Percentiles rank a stretch among this genome's conserved stretches.
These are phyloP conservation scores for Diutina sp. DNA, from an alignment of 1,139 yeast genomes.

Conservation along the genomic window DNA sequence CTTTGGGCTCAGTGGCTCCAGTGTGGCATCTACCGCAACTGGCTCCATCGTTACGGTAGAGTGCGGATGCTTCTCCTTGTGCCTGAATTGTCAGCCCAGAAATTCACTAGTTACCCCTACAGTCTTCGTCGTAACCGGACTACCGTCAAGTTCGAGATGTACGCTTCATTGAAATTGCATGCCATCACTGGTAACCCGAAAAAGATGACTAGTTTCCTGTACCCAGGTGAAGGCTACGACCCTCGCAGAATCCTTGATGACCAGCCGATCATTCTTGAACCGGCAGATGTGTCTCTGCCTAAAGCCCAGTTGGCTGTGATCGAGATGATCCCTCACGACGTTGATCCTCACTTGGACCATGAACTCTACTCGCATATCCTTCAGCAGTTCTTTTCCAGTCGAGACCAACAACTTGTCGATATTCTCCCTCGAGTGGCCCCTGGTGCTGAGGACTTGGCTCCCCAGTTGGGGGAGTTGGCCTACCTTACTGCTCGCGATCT, in stretches of 20 bases:
- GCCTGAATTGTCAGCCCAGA: slow-evolving; percentile 45
- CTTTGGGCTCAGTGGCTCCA: slow-evolving; percentile 65
- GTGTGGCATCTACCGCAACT: slow-evolving; percentile 57
- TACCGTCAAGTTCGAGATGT: slow-evolving; percentile 47
- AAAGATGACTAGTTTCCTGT: slow-evolving; percentile 10
- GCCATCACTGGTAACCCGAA: slow-evolving; percentile 24
- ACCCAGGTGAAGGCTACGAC: slow-evolving; percentile 15
- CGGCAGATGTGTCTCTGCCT: slow-evolving; percentile 13
- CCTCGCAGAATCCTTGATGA: slow-evolving; percentile 23
- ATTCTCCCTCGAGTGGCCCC: slow-evolving; percentile 56
- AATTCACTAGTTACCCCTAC: slow-evolving; percentile 41
- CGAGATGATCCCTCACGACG: slow-evolving; percentile 43
- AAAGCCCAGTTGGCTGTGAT: slow-evolving; percentile 28
- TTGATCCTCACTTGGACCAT: slow-evolving; percentile 20
- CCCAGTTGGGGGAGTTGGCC: slow-evolving; percentile 21
- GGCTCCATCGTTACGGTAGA: slow-evolving; percentile 67
- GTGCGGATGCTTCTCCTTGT: slow-evolving; percentile 59
- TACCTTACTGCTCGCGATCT: slow-evolving; percentile 36
- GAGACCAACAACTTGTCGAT: slow-evolving; percentile 34
- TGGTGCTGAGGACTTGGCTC: slow-evolving; percentile 60
- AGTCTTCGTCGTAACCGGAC: slow-evolving; percentile 39
- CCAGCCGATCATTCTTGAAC: slow-evolving; percentile 22
- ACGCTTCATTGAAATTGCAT: slow-evolving; percentile 37
- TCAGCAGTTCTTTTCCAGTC: slow-evolving; percentile 47
- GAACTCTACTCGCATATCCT: slow-evolving; percentile 58